Base-by-base conservation (phyloP, 2,329 filamentous ascomycete genomes). In the Colletotrichum lentis region DNA sequence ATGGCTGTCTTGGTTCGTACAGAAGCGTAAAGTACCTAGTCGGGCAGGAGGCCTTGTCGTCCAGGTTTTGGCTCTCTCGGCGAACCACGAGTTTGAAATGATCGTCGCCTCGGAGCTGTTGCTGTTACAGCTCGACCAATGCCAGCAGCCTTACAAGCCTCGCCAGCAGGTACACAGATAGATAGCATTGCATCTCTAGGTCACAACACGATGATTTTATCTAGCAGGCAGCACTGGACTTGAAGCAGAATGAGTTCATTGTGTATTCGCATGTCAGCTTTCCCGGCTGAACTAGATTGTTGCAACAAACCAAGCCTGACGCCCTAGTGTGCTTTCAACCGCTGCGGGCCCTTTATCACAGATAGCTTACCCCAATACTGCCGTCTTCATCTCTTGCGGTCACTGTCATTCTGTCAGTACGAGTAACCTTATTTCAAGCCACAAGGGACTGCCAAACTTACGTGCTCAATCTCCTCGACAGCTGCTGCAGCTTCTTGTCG, bases 391-490 rank as follows among this genome's bases (percentile, higher is more conserved):
- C 69, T 69, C 69, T 75, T 80, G 56, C 77, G 77, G 71, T 79
- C 77, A 69, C 77, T 79, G 16, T 16, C 7, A 35, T 10, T 24
- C 11, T 60, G 46, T 62, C 31, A 64, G 62, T n/a, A 18, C 35
- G 10, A 6, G n/a, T n/a, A 35, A 1, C 8, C 31, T 35, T 35
- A 3, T 3, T 6, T 31, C 20, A 11, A n/a, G 20, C 24, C 14
- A 35, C 1, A 31, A n/a, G 41, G n/a, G 73, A 73, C 78, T 71
- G 35, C 7, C n/a, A 37, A 35, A 85, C 92, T 92, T 83, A 98
- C 96, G 96, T 97, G 91, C 94, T 97, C 75, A 99, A 91, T 78
- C 95, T 89, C 80, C 96, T 87, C 31, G 94, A 96, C 69, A 99
- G 88, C 71, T 91, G 90, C 74, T 95, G 92, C 75, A 99, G 80